Percentiles rank a stretch among this genome's conserved stretches.
Evolutionary conservation across 1,284 basidiomycete species (phyloP).

Genomic region (Ceratobasidium sp.): DNA sequence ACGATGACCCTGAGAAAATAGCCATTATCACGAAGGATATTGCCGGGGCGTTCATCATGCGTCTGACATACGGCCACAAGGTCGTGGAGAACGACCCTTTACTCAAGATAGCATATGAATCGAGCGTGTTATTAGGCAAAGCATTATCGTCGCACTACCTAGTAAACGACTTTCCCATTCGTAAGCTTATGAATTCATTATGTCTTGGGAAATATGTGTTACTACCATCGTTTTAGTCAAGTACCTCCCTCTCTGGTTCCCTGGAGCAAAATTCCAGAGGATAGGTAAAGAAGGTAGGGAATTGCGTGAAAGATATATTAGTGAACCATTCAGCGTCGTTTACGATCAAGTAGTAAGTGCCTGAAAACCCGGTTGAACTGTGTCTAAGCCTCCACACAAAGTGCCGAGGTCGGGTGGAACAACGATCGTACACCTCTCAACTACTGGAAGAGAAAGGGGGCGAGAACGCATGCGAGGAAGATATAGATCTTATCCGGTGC

Average conservation of each 20-base stretch:
- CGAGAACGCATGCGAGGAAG: not conserved
- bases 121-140: not conserved
- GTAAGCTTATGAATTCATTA: not conserved
- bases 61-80: not conserved
- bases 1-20: not conserved
- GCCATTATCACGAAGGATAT: not conserved
- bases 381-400: too few relatives aligned
- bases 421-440: constrained; percentile 16
- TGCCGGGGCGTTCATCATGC: constrained; percentile 6
- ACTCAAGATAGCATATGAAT: not conserved
- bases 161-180: constrained; percentile 6
- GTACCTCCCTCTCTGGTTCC: constrained; percentile 5
- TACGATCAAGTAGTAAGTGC: not conserved
- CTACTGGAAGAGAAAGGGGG: constrained; percentile 20
- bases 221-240: not conserved
- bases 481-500: constrained; percentile 5
- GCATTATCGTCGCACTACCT: not conserved
- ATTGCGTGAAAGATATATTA: not conserved
- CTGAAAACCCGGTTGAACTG: too few relatives aligned
- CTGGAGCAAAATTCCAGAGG: not conserved
- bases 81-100: not conserved
- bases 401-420: not conserved
- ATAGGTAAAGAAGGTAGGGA: not conserved
- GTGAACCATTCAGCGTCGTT: not conserved
- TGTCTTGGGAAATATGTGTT: too few relatives aligned